Conservation (phyloP, 1,284 basidiomycete species). For the Polyporus tsugae region DNA sequence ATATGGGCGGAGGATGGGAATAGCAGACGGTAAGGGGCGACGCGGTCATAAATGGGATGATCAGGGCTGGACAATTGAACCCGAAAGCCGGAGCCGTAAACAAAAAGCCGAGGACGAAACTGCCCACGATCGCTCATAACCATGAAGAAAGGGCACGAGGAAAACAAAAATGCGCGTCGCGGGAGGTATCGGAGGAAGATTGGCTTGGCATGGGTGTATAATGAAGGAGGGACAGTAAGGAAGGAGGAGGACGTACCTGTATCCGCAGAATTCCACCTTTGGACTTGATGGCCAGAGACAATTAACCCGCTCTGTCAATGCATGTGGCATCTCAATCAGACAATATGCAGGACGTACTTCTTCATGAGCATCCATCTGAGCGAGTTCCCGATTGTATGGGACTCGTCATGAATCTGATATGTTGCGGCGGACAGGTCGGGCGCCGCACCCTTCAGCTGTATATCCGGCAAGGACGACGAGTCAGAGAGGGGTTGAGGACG, state of each 20-base stretch:
- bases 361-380: conserved; percentile 99
- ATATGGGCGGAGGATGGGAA: background rate
- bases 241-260: conserved; percentile 66
- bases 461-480: background rate
- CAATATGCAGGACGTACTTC: conserved; percentile 69
- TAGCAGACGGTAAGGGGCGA: conserved; percentile 12
- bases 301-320: conserved; percentile 18
- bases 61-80: conserved; percentile 13
- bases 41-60: conserved; percentile 8
- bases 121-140: conserved; percentile 4
- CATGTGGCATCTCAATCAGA: conserved; percentile 1
- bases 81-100: background rate
- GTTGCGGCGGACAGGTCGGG: conserved; percentile 91
- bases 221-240: background rate
- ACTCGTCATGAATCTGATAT: conserved; percentile 92
- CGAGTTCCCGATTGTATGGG: conserved; percentile 95
- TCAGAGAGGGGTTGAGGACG: conserved; percentile 3
- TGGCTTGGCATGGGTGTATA: conserved; percentile 13
- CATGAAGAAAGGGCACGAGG: conserved; percentile 5
- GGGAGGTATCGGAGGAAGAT: conserved; percentile 8
- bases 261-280: conserved; percentile 99
- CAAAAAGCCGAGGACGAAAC: conserved; percentile 12
- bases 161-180: conserved; percentile 13
- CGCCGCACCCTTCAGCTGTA: conserved; percentile 78
- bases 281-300: conserved; percentile 62